A percentile compares a stretch with the other conserved stretches of the same genome.
These are phyloP conservation scores for Paecilomyces niveus DNA, from an alignment of 2,329 filamentous ascomycete species.

Conservation along the genomic window DNA sequence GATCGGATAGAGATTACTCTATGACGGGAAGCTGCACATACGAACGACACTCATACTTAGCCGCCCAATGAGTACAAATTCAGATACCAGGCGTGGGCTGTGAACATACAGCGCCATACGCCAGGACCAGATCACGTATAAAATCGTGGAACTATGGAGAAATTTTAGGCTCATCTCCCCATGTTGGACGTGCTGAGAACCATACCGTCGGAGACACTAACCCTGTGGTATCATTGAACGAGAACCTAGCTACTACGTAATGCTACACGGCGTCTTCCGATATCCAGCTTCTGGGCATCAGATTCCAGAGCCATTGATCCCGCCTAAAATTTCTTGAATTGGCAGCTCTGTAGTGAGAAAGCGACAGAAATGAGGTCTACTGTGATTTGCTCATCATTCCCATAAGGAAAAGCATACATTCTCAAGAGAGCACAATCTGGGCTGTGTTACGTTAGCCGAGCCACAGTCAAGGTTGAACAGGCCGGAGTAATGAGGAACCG, in stretches of 20 bases:
- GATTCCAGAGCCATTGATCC: background rate
- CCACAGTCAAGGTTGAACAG: background rate
- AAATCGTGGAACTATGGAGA: background rate
- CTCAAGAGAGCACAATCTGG: background rate
- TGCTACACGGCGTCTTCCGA: background rate
- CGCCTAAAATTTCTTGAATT: background rate
- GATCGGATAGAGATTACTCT: background rate
- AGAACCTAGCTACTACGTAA: background rate
- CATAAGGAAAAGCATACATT: background rate
- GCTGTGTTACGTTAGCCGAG: background rate
- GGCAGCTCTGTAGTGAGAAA: background rate
- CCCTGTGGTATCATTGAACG: background rate
- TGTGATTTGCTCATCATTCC: background rate
- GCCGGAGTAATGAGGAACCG: background rate
- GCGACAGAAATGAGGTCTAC: background rate
- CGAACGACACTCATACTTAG: background rate
- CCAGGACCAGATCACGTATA: background rate
- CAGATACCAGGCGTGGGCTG: background rate
- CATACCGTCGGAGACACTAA: background rate
- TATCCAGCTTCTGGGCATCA: background rate
- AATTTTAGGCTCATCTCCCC: background rate
- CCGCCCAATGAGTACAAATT: background rate
- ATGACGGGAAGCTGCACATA: background rate
- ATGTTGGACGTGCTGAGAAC: background rate
- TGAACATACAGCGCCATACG: background rate